These are phyloP conservation scores for Geotrichum phurueaensis DNA, from an alignment of 1,139 yeast species.

Conservation along the genomic window DNA sequence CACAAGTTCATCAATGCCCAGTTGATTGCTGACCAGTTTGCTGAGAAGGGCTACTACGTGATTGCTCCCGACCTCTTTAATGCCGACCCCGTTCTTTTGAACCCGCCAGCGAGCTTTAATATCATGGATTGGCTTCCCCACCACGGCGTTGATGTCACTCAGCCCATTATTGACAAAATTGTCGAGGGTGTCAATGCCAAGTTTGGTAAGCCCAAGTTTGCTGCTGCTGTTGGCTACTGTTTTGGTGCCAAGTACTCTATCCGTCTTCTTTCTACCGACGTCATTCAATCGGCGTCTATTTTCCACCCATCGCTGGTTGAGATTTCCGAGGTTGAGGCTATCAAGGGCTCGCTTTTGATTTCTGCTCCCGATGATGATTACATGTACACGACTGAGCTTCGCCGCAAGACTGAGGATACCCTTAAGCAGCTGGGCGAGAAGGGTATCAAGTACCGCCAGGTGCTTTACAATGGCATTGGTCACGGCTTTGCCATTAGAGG, in stretches of 20 bases:
- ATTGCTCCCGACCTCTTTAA: slow-evolving; percentile 67
- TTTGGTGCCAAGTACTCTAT: slow-evolving; percentile 71
- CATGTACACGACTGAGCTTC: slow-evolving; percentile 55
- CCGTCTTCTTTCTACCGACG: slow-evolving; percentile 48
- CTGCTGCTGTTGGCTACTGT: slow-evolving; percentile 72
- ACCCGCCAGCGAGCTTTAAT: slow-evolving; percentile 26
- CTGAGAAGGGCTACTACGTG: slow-evolving; percentile 57
- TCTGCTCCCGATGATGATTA: slow-evolving; percentile 68
- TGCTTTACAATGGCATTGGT: slow-evolving; percentile 52
- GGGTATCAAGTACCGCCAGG: slow-evolving; percentile 48
- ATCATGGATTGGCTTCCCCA: slow-evolving; percentile 45
- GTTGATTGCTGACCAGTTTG: slow-evolving; percentile 66
- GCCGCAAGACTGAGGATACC: slow-evolving; percentile 54
- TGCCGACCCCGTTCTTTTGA: slow-evolving; percentile 44
- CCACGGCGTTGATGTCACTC: slow-evolving; percentile 48
- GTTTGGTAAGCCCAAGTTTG: slow-evolving; percentile 43
- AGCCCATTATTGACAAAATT: slow-evolving; percentile 42
- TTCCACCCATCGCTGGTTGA: slow-evolving; percentile 77
- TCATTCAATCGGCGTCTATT: slow-evolving; percentile 54
- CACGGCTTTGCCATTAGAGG: slow-evolving; percentile 83
- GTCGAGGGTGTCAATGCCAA: slow-evolving; percentile 36
- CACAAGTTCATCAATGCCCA: slow-evolving; percentile 48
- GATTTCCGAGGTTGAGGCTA: slow-evolving; percentile 55
- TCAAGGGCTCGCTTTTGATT: slow-evolving; percentile 58
- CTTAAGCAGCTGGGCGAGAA: slow-evolving; percentile 38